Evolutionary conservation across 805 yeast genomes (phyloP).

Genomic region (Yarrowia alimentaria): DNA sequence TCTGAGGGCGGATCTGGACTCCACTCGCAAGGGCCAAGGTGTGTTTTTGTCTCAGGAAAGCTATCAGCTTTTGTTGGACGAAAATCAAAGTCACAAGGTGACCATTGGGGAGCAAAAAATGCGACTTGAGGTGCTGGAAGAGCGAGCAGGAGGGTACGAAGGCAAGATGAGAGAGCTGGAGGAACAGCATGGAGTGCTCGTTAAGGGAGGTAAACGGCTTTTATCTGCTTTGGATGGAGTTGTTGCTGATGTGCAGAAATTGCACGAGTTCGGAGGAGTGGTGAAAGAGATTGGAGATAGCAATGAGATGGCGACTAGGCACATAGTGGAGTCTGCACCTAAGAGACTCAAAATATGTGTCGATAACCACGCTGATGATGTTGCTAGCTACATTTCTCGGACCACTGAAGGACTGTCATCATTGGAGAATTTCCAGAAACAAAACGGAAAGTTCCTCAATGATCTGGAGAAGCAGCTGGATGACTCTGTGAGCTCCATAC

Average conservation of each 20-base stretch:
- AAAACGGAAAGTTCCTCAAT: neutral
- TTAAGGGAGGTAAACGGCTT: conserved; percentile 1
- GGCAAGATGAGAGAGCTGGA: conserved; percentile 16
- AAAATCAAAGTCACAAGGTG: conserved; percentile 50
- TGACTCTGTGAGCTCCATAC: neutral
- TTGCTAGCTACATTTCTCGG: neutral
- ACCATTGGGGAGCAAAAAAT: conserved; percentile 51
- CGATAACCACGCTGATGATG: neutral
- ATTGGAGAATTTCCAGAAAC: conserved; percentile 3
- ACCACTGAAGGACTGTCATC: neutral
- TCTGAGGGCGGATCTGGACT: conserved; percentile 56
- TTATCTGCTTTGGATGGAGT: conserved; percentile 6
- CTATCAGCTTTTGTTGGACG: conserved; percentile 45
- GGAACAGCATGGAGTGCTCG: conserved; percentile 1
- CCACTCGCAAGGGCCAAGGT: conserved; percentile 68
- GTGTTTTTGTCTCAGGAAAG: conserved; percentile 57
- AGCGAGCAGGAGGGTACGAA: conserved; percentile 36
- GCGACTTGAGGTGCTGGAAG: conserved; percentile 48
- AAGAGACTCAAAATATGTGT: conserved; percentile 22
- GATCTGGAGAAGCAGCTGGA: neutral
- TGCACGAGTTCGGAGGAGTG: conserved; percentile 3
- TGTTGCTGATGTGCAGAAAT: conserved; percentile 6
- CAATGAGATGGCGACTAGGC: neutral
- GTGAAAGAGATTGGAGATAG: neutral
- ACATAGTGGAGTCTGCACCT: neutral